Evolutionary conservation across 2,329 filamentous ascomycete genomes (phyloP), one percentile per base, ranked within the genome.

Genomic region (Remersonia thermophila): DNA sequence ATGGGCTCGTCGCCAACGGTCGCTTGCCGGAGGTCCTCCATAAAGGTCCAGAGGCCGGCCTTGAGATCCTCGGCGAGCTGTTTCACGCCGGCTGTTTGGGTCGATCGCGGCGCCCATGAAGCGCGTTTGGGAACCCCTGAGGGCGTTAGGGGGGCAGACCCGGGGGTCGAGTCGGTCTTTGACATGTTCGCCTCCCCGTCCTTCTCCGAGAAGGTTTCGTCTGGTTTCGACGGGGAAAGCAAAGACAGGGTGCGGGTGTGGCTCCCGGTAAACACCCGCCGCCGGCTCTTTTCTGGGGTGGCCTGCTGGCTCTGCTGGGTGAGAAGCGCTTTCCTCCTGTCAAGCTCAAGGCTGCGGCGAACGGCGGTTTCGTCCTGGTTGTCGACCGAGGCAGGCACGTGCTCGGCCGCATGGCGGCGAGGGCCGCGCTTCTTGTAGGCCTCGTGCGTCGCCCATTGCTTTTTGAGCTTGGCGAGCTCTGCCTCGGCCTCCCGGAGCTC

Each of bases 1-100:
- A 85, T 74, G 12, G 78, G 83, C 61, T 98, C 91, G 37, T 98
- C 91, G 16, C 91, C 91, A 6, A 98, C 86, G 0, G 91, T 94
- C 11, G 89, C 93, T 59, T 96, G 91, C 47, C 87, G 73, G 32
- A 98, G 76, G 54, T 98, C 91, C 55, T 96, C 91, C 41, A 94
- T 77, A 58, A 98, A 98, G 1, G 84, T 94, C 76, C 83, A 87
- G 33, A 98, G 63, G 2, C 91, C 89, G 35, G 91, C 76, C 55
- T 80, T 84, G 57, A 98, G 77, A 58, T 95, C 91, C 41, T 83
- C 81, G 12, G 87, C 83, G 58, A 94, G 79, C 56, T 91, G 83
- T 54, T 86, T 86, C 40, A 74, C 67, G 1, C 45, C 49, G 38
- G 40, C 37, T 10, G 60, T 52, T 10, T 59, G 63, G 20, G 63